Evolutionary conservation across 257 asterid genomes (phyloP).

Genomic region (Solanum chiquidenum): DNA sequence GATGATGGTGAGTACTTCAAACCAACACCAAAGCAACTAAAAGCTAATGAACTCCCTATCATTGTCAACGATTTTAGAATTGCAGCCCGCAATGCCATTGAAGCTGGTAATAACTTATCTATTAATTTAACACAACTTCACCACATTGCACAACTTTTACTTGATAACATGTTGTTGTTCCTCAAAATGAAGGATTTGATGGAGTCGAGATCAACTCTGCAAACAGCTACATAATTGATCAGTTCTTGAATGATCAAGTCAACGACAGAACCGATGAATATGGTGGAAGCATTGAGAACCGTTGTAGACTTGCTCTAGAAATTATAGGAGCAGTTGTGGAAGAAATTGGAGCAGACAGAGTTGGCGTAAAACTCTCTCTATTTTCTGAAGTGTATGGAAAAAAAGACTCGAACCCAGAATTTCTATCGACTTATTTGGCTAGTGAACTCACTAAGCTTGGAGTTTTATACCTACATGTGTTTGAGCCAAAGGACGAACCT

Average conservation of each 20-base stretch:
- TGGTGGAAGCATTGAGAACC: constrained; percentile 65
- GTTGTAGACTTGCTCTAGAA: constrained; percentile 54
- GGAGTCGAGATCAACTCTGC: constrained; percentile 94
- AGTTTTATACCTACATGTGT: constrained; percentile 33
- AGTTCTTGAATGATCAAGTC: constrained; percentile 76
- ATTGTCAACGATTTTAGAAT: neutral
- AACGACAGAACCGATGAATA: constrained; percentile 62
- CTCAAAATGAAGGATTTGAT: constrained; percentile 50
- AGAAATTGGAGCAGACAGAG: constrained; percentile 60
- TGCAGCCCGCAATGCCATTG: neutral
- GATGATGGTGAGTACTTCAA: neutral
- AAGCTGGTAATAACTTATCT: neutral
- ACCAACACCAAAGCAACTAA: neutral
- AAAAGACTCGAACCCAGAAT: constrained; percentile 42
- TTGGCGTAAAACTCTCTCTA: constrained; percentile 72
- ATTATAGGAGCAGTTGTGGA: constrained; percentile 50
- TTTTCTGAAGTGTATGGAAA: constrained; percentile 73
- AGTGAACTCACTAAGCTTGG: constrained; percentile 11
- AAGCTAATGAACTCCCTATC: neutral
- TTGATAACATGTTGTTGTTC: neutral
- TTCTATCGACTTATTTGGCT: constrained; percentile 40
- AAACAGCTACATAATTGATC: constrained; percentile 83
- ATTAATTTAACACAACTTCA: neutral
- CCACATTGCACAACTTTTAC: neutral
- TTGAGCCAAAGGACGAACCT: constrained; percentile 28